Evolutionary conservation across 2,329 filamentous ascomycete species (phyloP).

Genomic region (Aspergillus sp.): DNA sequence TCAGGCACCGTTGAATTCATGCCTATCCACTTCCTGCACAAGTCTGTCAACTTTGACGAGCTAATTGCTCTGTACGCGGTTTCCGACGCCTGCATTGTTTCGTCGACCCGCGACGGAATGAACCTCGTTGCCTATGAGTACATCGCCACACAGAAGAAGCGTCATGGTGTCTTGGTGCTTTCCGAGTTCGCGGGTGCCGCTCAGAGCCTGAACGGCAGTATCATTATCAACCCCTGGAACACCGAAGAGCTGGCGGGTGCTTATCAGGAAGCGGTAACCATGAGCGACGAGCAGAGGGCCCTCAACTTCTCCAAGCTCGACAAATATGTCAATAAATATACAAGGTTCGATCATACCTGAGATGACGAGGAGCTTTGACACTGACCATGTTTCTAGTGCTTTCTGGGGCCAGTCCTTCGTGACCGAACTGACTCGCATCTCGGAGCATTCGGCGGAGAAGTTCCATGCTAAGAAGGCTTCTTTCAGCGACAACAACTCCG

Average conservation of each 20-base stretch:
- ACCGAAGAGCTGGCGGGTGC: conserved; percentile 92
- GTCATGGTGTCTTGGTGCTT: conserved; percentile 90
- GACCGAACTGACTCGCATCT: conserved; percentile 69
- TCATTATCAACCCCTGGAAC: conserved; percentile 98
- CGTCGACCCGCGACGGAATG: conserved; percentile 97
- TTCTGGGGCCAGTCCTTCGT: conserved; percentile 98
- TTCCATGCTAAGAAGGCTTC: conserved; percentile 36
- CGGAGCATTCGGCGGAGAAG: conserved; percentile 42
- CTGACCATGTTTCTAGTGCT: conserved; percentile 55
- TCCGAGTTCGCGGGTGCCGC: conserved; percentile 96
- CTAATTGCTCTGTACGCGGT: conserved; percentile 90
- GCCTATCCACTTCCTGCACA: conserved; percentile 98
- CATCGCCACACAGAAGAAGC: conserved; percentile 87
- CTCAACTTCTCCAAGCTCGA: conserved; percentile 89
- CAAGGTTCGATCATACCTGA: conserved; percentile 57
- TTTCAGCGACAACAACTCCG: conserved; percentile 1
- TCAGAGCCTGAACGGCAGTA: conserved; percentile 86
- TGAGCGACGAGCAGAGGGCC: conserved; percentile 84
- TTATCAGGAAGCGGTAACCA: conserved; percentile 94
- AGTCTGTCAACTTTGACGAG: conserved; percentile 92
- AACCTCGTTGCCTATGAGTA: conserved; percentile 98
- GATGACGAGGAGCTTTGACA: not conserved
- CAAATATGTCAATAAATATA: conserved; percentile 96
- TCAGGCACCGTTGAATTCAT: conserved; percentile 91
- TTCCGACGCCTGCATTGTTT: conserved; percentile 88